phyloP scores from a whole-genome alignment of 768 basidiomycete species.

The Albatrellus ellisii region DNA sequence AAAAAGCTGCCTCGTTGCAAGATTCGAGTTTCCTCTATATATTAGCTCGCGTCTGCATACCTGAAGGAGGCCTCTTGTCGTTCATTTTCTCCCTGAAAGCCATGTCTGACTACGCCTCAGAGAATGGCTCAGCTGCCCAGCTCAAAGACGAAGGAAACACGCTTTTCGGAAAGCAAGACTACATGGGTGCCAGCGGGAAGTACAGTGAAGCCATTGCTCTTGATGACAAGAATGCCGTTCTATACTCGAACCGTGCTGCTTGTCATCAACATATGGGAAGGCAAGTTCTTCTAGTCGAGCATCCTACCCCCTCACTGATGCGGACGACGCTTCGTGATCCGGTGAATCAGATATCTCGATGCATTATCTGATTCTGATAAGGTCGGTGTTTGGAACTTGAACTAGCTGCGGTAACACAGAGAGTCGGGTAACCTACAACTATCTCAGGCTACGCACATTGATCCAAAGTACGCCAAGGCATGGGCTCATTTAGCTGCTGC shows the following conservation, averaged over 20 bases:
- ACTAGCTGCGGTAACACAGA: neutral
- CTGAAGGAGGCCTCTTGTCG: too few relatives aligned
- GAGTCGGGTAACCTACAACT: neutral
- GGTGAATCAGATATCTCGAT: neutral
- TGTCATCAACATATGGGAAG: neutral
- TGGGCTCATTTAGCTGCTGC: neutral
- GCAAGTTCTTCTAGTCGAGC: neutral
- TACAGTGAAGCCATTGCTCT: neutral
- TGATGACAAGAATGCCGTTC: neutral
- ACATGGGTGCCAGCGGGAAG: neutral
- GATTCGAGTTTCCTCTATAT: too few relatives aligned
- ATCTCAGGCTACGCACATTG: neutral
- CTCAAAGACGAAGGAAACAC: slow-evolving; percentile 1
- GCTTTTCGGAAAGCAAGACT: neutral
- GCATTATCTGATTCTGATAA: neutral
- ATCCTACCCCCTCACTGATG: neutral
- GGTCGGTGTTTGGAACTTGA: neutral
- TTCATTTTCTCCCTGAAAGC: neutral
- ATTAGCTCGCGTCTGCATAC: too few relatives aligned
- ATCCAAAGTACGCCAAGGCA: neutral
- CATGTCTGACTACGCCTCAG: neutral
- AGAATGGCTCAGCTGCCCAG: neutral
- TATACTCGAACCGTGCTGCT: neutral
- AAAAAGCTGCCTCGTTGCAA: too few relatives aligned
- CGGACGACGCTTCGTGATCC: neutral